Evolutionary conservation across 192 early-diverging fungal genomes (phyloP).

Genomic region (Umbelopsis isabellina): DNA sequence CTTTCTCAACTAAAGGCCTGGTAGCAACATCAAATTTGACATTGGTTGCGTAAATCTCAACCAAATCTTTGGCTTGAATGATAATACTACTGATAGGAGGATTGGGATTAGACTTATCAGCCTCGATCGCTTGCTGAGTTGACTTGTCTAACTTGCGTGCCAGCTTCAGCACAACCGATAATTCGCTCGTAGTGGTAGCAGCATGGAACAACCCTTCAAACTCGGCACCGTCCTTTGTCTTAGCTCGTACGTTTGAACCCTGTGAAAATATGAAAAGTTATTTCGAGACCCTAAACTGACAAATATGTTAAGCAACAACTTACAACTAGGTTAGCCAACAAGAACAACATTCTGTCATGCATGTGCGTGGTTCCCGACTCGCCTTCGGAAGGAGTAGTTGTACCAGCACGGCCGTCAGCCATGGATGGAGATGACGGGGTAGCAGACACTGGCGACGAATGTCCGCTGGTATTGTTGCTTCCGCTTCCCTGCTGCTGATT

Average conservation of each 20-base stretch:
- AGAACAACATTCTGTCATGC: slow-evolving; percentile 69
- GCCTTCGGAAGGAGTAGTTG: neutral
- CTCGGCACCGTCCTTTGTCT: slow-evolving; percentile 56
- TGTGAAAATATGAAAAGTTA: slow-evolving; percentile 25
- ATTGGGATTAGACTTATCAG: slow-evolving; percentile 35
- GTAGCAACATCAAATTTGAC: slow-evolving; percentile 60
- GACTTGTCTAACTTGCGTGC: slow-evolving; percentile 48
- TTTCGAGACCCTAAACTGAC: neutral
- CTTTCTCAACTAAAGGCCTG: slow-evolving; percentile 40
- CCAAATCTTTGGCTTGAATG: slow-evolving; percentile 68
- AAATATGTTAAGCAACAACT: slow-evolving; percentile 7
- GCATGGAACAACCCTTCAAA: slow-evolving; percentile 76
- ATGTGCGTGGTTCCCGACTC: slow-evolving; percentile 43
- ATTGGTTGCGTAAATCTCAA: slow-evolving; percentile 52
- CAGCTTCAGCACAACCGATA: slow-evolving; percentile 65
- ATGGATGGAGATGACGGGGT: slow-evolving; percentile 14
- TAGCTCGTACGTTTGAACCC: slow-evolving; percentile 69
- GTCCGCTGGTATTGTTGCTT: slow-evolving; percentile 18
- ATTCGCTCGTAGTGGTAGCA: slow-evolving; percentile 60
- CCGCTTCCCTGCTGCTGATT: neutral
- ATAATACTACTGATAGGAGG: slow-evolving; percentile 54
- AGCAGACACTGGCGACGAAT: slow-evolving; percentile 6
- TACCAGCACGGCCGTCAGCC: neutral
- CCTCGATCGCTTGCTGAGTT: slow-evolving; percentile 23
- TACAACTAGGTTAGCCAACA: slow-evolving; percentile 70